These are phyloP conservation scores for Linnemannia schmuckeri DNA, from an alignment of 192 early-diverging fungal genomes.

Conservation along the genomic window DNA sequence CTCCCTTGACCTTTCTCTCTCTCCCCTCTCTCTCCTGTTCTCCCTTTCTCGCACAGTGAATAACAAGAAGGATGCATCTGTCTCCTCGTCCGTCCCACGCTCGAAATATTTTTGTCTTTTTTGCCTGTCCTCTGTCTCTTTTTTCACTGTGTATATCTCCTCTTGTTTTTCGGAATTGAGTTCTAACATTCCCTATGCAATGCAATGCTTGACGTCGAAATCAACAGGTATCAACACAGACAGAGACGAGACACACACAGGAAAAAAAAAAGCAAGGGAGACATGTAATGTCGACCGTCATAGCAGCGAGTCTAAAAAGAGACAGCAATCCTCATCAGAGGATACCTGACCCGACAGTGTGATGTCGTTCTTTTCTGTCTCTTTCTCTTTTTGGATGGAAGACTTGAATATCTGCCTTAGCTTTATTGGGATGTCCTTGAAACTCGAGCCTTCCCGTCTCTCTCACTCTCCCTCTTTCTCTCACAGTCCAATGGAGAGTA, in stretches of 20 bases:
- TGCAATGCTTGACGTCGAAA: background rate
- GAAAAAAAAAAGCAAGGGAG: no score
- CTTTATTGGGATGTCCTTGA: background rate
- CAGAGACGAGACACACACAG: background rate
- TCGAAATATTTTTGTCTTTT: background rate
- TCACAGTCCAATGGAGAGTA: background rate
- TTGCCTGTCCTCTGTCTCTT: background rate
- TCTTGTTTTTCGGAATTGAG: background rate
- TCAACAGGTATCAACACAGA: background rate
- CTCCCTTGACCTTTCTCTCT: no score
- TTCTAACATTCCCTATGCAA: background rate
- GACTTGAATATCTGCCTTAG: background rate
- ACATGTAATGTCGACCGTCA: no score
- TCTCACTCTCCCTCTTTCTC: background rate
- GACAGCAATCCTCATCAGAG: no score
- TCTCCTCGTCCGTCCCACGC: background rate
- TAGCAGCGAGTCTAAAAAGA: no score
- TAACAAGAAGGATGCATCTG: background rate
- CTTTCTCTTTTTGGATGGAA: no score
- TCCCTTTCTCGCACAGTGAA: background rate
- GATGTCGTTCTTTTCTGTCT: no score
- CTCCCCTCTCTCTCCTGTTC: no score
- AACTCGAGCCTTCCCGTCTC: background rate
- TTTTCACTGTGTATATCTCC: background rate
- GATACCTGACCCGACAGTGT: no score